Evolutionary conservation across 352 stramenopile species (phyloP), one percentile per base, ranked within the genome.

Genomic region (Phytophthora palmivora): DNA sequence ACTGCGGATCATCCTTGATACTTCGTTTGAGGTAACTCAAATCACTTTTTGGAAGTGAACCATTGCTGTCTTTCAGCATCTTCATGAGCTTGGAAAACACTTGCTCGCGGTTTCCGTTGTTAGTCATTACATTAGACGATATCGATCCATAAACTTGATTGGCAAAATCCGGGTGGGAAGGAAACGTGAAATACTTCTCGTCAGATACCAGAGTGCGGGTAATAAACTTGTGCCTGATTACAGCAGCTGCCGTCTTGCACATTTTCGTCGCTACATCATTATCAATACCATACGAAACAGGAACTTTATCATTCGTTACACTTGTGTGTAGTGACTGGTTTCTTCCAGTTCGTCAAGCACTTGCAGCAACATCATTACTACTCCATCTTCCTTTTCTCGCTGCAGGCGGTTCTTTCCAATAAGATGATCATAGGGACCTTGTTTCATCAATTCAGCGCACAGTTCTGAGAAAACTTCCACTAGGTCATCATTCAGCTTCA

Each of bases 401-500:
- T 41, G 45, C 22, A 41, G 28, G 4, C 14, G 30, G n/a, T 36
- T 11, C 14, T 49, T 34, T 34, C 10, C 30, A 34, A 34, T 12
- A 34, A 7, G 5, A 7, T 34, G 2, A 11, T 34, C 10, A 34
- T 34, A 34, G 30, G 5, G 30, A 4, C 16, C 22, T 16, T 46
- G n/a, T 24, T 48, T 22, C 6, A 21, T 32, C 11, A 79, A 57
- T n/a, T 15, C 42, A 6, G 60, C 33, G 24, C 56, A 70, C 7
- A 81, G 34, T n/a, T 50, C 21, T 12, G 64, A 34, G 15, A 74
- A 78, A 18, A 69, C 21, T n/a, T 74, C 68, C 1, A 44, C 58
- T 7, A 78, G n/a, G 19, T 74, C 74, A 19, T 79, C 63, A 16
- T 66, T 70, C 39, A 79, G 36, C 15, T 63, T 70, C 7, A 82